A percentile compares a stretch with the other conserved stretches of the same genome.
These are phyloP conservation scores for Tolypocladium cylindrosporum DNA, from an alignment of 2,329 filamentous ascomycete genomes.

Conservation along the genomic window DNA sequence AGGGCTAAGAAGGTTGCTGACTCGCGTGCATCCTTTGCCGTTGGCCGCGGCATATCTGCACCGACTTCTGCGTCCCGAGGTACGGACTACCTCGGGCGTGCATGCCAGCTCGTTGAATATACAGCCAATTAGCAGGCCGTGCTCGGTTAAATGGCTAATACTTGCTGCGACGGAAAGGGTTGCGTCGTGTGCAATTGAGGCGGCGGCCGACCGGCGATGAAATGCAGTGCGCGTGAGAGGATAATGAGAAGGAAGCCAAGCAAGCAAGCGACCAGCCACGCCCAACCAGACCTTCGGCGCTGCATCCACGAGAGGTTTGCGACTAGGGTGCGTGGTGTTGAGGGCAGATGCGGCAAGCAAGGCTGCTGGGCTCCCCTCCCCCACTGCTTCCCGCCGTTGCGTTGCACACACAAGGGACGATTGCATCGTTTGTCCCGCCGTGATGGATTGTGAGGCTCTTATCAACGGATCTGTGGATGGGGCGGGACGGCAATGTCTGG, in stretches of 20 bases:
- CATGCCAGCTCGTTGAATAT: not conserved
- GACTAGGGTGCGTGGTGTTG: not conserved
- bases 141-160: not conserved
- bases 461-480: constrained; percentile 4
- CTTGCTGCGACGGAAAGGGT: not conserved
- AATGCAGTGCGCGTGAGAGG: not conserved
- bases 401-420: not conserved
- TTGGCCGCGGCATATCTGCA: not conserved
- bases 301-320: not conserved
- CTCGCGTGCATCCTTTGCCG: not conserved
- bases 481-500: constrained; percentile 8
- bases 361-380: not conserved
- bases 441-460: constrained; percentile 4
- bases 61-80: not conserved
- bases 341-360: not conserved
- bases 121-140: not conserved
- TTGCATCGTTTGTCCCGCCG: not conserved
- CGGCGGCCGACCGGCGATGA: not conserved
- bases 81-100: not conserved
- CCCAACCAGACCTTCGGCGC: not conserved
- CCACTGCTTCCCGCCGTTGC: not conserved
- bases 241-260: not conserved
- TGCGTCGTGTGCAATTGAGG: not conserved
- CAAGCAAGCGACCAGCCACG: not conserved
- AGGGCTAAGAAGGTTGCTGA: not conserved